Conservation (phyloP, 257 asterid species). For the Pogostemon cablin region DNA sequence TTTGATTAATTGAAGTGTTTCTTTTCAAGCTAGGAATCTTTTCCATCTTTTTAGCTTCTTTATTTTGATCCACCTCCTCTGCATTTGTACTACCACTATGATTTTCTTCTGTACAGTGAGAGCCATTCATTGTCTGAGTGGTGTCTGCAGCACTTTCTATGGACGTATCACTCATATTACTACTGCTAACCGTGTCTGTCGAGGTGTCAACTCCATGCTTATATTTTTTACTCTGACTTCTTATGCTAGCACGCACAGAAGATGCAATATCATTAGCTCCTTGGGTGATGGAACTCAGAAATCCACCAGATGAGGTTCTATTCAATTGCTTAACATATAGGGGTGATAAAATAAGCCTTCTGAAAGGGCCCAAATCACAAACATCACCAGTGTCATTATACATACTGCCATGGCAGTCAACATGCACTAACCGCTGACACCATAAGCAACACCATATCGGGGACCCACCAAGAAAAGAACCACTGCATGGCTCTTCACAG, state of each 20-base stretch:
- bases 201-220: constrained; percentile 61
- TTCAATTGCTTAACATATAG: constrained; percentile 68
- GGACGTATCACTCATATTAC: constrained; percentile 58
- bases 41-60: constrained; percentile 58
- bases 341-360: constrained; percentile 90
- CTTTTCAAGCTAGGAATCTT: constrained; percentile 59
- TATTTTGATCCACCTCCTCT: constrained; percentile 54
- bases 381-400: constrained; percentile 81
- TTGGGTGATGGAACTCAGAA: constrained; percentile 86
- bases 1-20: constrained; percentile 63
- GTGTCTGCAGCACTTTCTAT: constrained; percentile 50
- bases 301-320: constrained; percentile 65
- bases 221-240: constrained; percentile 80
- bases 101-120: constrained; percentile 55
- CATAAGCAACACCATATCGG: constrained; percentile 99
- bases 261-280: constrained; percentile 99
- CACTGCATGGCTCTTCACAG: constrained; percentile 97
- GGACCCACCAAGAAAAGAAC: constrained; percentile 93
- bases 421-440: constrained; percentile 98
- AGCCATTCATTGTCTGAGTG: constrained; percentile 52
- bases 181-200: constrained; percentile 52
- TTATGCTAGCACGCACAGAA: constrained; percentile 89
- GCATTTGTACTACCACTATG: constrained; percentile 41
- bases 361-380: constrained; percentile 90
- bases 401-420: constrained; percentile 89